Conservation (phyloP, 169 alveolate species). For the Perkinsus olseni region DNA sequence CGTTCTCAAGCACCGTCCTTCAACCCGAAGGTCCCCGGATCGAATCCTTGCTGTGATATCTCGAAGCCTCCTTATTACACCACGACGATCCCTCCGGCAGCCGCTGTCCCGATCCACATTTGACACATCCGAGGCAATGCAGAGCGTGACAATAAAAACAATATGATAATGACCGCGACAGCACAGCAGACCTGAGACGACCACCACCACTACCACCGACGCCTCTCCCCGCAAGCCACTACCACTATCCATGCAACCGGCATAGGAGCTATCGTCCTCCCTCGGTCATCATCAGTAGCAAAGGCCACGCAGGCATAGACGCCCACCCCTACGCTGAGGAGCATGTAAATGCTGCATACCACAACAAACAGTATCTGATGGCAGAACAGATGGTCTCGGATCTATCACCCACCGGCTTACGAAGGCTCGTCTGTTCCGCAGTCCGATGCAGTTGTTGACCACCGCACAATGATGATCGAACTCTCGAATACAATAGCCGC, state of each 20-base stretch:
- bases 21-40: background rate
- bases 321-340: background rate
- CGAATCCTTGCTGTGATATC: background rate
- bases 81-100: background rate
- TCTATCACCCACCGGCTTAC: background rate
- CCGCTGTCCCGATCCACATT: background rate
- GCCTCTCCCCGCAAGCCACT: too few relatives aligned
- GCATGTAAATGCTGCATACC: background rate
- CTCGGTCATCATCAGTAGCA: background rate
- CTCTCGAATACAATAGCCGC: conserved; percentile 32
- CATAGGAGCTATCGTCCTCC: background rate
- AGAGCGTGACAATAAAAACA: background rate
- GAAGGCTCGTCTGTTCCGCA: conserved; percentile 7
- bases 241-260: background rate
- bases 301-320: background rate
- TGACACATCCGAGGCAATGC: background rate
- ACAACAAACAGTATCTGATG: background rate
- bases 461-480: conserved; percentile 53
- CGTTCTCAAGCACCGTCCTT: background rate
- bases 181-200: background rate
- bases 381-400: background rate
- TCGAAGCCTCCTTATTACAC: background rate
- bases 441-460: conserved; percentile 40
- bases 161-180: background rate
- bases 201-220: too few relatives aligned